Evolutionary conservation across 1,139 yeast species (phyloP).

Genomic region (Pichia norvegensis): DNA sequence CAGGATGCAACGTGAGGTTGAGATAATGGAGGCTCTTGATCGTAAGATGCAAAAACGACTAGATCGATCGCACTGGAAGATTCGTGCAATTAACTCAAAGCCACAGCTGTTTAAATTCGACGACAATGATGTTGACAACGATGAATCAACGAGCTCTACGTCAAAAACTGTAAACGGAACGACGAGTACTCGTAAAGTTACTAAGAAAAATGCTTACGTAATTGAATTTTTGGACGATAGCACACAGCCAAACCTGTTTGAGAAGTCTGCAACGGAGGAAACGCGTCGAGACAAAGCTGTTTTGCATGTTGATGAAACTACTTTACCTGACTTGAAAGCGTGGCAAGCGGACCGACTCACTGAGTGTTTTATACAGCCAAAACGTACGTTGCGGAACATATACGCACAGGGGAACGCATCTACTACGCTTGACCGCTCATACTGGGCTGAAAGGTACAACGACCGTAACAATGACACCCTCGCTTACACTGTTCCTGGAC

Average conservation of each 20-base stretch:
- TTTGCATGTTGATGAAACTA: slow-evolving; percentile 31
- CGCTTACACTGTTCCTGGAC: background rate
- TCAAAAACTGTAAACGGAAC: too few relatives aligned
- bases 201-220: background rate
- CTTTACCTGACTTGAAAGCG: slow-evolving; percentile 68
- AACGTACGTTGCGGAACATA: slow-evolving; percentile 11
- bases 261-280: slow-evolving; percentile 30
- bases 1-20: slow-evolving; percentile 12
- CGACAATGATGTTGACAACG: background rate
- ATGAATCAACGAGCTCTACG: too few relatives aligned
- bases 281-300: slow-evolving; percentile 35
- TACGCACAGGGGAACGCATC: slow-evolving; percentile 10
- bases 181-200: background rate
- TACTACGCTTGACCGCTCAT: slow-evolving; percentile 45
- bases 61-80: slow-evolving; percentile 8
- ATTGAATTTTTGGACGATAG: slow-evolving; percentile 41
- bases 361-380: slow-evolving; percentile 62
- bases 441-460: slow-evolving; percentile 64
- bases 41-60: background rate
- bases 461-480: slow-evolving; percentile 28
- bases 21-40: slow-evolving; percentile 7
- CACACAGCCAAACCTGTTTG: slow-evolving; percentile 44
- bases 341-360: slow-evolving; percentile 66
- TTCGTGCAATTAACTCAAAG: slow-evolving; percentile 6
- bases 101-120: background rate